These are phyloP conservation scores for Panellus pusillus DNA, from an alignment of 768 basidiomycete species.

Conservation along the genomic window DNA sequence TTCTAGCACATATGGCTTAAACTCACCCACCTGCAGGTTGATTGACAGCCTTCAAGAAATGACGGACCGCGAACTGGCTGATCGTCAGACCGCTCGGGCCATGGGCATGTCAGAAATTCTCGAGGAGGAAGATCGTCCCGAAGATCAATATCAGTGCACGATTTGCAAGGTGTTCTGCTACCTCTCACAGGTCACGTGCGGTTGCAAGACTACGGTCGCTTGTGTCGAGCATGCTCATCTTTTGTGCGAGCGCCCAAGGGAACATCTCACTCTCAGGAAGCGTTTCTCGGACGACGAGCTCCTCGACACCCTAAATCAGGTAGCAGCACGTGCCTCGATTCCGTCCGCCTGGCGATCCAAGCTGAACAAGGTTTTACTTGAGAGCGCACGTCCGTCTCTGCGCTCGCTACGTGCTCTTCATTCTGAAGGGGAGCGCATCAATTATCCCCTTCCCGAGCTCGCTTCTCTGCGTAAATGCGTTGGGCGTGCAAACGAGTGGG, in stretches of 20 bases:
- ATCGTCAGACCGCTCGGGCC: slow-evolving; percentile 62
- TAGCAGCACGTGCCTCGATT: slow-evolving; percentile 69
- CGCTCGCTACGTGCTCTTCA: slow-evolving; percentile 80
- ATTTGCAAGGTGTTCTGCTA: slow-evolving; percentile 95
- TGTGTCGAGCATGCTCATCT: slow-evolving; percentile 84
- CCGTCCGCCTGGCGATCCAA: slow-evolving; percentile 78
- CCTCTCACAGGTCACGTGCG: slow-evolving; percentile 86
- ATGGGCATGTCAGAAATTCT: slow-evolving; percentile 65
- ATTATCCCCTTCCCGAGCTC: slow-evolving; percentile 71
- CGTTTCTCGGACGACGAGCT: slow-evolving; percentile 82
- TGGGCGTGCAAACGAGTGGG: slow-evolving; percentile 79
- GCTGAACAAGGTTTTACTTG: slow-evolving; percentile 62
- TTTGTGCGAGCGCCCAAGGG: slow-evolving; percentile 60
- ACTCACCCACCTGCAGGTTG: slow-evolving; percentile 54
- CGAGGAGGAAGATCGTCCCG: slow-evolving; percentile 78
- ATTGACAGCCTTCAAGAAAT: slow-evolving; percentile 83
- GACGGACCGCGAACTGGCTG: slow-evolving; percentile 77
- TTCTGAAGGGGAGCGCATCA: slow-evolving; percentile 87
- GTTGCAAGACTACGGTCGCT: slow-evolving; percentile 73
- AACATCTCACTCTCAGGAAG: slow-evolving; percentile 66
- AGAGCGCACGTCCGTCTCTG: slow-evolving; percentile 70
- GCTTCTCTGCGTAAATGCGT: slow-evolving; percentile 76
- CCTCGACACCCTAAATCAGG: slow-evolving; percentile 60
- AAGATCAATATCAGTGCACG: slow-evolving; percentile 95
- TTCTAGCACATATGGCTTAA: neutral